A percentile compares a stretch with the other conserved stretches of the same genome.
These are phyloP conservation scores for Pseudocercospora musae DNA, from an alignment of 2,329 filamentous ascomycete species.

Conservation along the genomic window DNA sequence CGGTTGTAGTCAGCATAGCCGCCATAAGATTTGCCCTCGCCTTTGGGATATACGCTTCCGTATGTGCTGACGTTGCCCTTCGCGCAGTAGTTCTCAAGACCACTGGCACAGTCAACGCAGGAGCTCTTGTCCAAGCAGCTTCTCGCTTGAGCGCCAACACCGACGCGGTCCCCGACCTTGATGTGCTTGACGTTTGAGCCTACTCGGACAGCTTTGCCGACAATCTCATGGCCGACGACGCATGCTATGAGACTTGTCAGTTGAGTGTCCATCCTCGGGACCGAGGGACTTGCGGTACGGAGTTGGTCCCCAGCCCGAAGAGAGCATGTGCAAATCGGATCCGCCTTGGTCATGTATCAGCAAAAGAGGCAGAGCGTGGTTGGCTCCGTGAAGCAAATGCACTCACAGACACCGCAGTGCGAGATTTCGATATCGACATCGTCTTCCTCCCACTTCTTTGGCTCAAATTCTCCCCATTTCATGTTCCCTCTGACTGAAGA, in stretches of 20 bases:
- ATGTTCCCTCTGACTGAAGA: background rate
- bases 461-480: background rate
- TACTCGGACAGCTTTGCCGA: background rate
- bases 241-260: background rate
- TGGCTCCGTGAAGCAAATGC: background rate
- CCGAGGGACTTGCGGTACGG: background rate
- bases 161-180: constrained; percentile 55
- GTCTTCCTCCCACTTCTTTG: background rate
- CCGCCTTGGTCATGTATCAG: background rate
- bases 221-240: background rate
- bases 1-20: background rate
- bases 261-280: background rate
- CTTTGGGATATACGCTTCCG: background rate
- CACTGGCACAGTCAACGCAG: background rate
- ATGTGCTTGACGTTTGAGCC: background rate
- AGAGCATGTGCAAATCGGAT: background rate
- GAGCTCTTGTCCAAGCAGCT: background rate
- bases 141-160: constrained; percentile 48
- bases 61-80: background rate
- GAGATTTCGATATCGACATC: background rate
- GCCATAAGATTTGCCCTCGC: background rate
- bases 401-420: background rate
- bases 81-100: background rate
- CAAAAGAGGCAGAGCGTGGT: background rate
- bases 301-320: background rate